These are phyloP conservation scores for Capronia americana DNA, from an alignment of 2,329 filamentous ascomycete genomes.

Conservation along the genomic window DNA sequence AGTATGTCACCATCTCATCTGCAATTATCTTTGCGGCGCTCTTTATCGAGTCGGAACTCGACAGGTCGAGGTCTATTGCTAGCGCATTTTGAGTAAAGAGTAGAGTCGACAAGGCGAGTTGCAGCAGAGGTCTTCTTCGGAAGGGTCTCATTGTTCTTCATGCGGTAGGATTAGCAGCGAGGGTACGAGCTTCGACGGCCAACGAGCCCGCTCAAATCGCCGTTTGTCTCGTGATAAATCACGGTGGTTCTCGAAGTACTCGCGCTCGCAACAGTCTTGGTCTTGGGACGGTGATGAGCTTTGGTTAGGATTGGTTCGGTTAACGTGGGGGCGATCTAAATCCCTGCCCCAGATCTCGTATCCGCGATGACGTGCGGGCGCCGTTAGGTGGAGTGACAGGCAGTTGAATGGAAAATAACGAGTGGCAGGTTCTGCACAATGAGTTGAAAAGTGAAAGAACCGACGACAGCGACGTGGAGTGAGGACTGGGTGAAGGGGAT, in stretches of 20 bases:
- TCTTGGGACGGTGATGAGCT: background rate
- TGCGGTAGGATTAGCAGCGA: background rate
- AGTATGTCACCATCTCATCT: constrained; percentile 59
- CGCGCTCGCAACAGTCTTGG: background rate
- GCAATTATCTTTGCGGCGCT: constrained; percentile 53
- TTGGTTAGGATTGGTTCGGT: constrained; percentile 19
- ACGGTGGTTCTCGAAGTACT: background rate
- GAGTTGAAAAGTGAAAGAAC: background rate
- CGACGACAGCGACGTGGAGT: constrained; percentile 3
- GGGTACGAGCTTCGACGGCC: background rate
- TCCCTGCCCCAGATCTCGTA: constrained; percentile 19
- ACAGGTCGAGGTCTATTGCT: constrained; percentile 37
- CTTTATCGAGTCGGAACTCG: constrained; percentile 53
- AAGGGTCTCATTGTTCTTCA: constrained; percentile 30
- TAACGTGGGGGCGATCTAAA: constrained; percentile 23
- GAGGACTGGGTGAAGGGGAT: constrained; percentile 4
- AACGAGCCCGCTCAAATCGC: constrained; percentile 10
- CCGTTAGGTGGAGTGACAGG: constrained; percentile 12
- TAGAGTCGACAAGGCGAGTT: constrained; percentile 23
- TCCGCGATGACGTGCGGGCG: constrained; percentile 15
- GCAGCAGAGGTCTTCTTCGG: constrained; percentile 29
- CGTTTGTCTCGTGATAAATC: background rate
- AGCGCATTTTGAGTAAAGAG: constrained; percentile 29
- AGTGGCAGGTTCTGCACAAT: constrained; percentile 7
- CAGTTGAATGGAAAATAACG: background rate